Percentiles rank a stretch among this genome's conserved stretches.
Evolutionary conservation across 768 basidiomycete genomes (phyloP).

Genomic region (Tulasnella sp.): DNA sequence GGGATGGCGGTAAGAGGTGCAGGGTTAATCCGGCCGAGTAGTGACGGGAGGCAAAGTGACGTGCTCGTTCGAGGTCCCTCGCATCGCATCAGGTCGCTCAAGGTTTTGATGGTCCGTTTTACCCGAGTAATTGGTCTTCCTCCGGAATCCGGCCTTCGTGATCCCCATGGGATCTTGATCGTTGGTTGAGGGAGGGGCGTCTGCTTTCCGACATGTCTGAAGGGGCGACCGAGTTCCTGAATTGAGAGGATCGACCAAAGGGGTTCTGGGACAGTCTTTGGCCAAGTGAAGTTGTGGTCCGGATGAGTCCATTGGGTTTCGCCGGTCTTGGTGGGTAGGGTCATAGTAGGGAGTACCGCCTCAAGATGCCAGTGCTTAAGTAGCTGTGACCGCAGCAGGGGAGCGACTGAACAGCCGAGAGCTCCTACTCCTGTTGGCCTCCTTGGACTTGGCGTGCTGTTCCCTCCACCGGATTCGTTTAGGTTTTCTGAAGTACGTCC

Average conservation of each 20-base stretch:
- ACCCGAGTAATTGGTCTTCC: not conserved
- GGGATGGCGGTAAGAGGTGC: slow-evolving; percentile 7
- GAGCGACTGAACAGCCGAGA: not conserved
- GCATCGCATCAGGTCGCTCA: not conserved
- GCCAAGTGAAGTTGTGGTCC: not conserved
- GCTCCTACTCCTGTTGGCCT: not conserved
- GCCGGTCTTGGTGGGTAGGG: not conserved
- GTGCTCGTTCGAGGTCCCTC: not conserved
- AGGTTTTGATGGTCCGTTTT: slow-evolving; percentile 42
- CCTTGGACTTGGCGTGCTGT: not conserved
- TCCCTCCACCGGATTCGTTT: not conserved
- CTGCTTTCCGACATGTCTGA: not conserved
- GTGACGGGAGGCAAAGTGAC: slow-evolving; percentile 8
- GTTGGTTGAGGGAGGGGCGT: not conserved
- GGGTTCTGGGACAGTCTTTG: not conserved
- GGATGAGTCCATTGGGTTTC: not conserved
- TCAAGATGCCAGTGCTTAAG: not conserved
- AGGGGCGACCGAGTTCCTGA: not conserved
- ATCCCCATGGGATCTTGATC: not conserved
- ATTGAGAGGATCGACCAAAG: not conserved
- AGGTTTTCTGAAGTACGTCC: not conserved
- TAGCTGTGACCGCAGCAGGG: not conserved
- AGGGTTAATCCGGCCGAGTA: not conserved
- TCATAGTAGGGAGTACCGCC: not conserved
- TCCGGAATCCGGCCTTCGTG: too few species aligned